These are phyloP conservation scores for Capsicum chinense DNA, from an alignment of 257 asterid species.

Conservation along the genomic window DNA sequence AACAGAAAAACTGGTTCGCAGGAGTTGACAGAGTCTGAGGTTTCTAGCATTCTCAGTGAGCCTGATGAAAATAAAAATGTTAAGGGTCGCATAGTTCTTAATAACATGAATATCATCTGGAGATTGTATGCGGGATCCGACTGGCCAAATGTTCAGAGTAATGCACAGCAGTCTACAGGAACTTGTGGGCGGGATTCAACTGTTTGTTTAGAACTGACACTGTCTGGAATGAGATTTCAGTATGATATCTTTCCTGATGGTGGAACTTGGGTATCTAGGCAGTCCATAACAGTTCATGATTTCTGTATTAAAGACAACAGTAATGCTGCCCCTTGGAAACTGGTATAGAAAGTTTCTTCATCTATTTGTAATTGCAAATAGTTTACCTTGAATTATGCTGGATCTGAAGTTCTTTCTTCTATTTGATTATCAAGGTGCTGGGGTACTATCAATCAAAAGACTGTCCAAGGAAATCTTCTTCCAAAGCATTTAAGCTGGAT, in stretches of 20 bases:
- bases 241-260: slow-evolving; percentile 78
- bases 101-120: slow-evolving; percentile 83
- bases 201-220: slow-evolving; percentile 65
- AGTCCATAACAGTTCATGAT: slow-evolving; percentile 67
- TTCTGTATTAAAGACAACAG: slow-evolving; percentile 69
- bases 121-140: slow-evolving; percentile 88
- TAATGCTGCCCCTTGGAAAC: slow-evolving; percentile 94
- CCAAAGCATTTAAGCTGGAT: slow-evolving; percentile 80
- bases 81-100: slow-evolving; percentile 66
- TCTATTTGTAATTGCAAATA: background rate
- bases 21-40: slow-evolving; percentile 45
- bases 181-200: slow-evolving; percentile 61
- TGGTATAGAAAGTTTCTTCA: slow-evolving; percentile 49
- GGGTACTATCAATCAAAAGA: slow-evolving; percentile 77
- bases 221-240: slow-evolving; percentile 68
- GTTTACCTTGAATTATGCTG: slow-evolving; percentile 14
- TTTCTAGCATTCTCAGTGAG: slow-evolving; percentile 54
- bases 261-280: slow-evolving; percentile 64
- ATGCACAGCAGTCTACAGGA: slow-evolving; percentile 45
- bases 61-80: slow-evolving; percentile 54
- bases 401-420: slow-evolving; percentile 22
- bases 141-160: slow-evolving; percentile 63
- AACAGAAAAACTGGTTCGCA: slow-evolving; percentile 41
- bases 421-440: slow-evolving; percentile 58
- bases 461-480: slow-evolving; percentile 72